Base-by-base conservation (phyloP, 1,284 basidiomycete species). In the Agaricales sp. region DNA sequence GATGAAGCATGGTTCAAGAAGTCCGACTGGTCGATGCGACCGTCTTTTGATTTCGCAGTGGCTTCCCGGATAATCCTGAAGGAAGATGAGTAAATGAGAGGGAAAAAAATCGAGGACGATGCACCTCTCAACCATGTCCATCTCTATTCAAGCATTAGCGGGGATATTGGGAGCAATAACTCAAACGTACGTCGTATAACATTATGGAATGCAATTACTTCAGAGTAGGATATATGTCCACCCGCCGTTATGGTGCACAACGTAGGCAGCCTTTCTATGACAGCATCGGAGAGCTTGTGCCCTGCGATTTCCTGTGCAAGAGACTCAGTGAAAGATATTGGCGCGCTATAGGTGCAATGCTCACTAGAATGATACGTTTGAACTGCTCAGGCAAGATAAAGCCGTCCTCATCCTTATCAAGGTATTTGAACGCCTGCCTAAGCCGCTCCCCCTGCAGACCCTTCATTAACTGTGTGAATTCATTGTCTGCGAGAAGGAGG, bases 381-480 rank as follows among this genome's bases (percentile, higher is more conserved):
- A 96, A 96, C 62, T 96, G 82, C 45, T 92, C 88, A 18, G 92
- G 89, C 54, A 70, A 74, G 67, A 97, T 96, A 68, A 93, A 92
- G 46, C 93, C 92, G 61, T 93, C 88, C 59, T 86, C 79, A 60
- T 94, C 86, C 52, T 76, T 71, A 67, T 96, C 93, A 61, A 96
- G 75, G 67, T 82, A 80, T 67, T 82, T 87, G 75, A 96, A 96
- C 24, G 92, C 87, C 69, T 97, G 93, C 55, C 93, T 83, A 52
- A 96, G 74, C 45, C 93, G 84, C 67, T 97, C 93, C 59, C 92
- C 93, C 70, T 95, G 93, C 53, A 96, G 77, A 43, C 92, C 93
- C 67, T 95, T 96, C 91, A 97, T 95, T 54, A 97, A 70, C 68
- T 92, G 90, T 26, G 92, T 95, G 68, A 96, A 96, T 67, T 96